Conservation (phyloP, 2,329 filamentous ascomycete genomes). For the Ophiostoma quercus region DNA sequence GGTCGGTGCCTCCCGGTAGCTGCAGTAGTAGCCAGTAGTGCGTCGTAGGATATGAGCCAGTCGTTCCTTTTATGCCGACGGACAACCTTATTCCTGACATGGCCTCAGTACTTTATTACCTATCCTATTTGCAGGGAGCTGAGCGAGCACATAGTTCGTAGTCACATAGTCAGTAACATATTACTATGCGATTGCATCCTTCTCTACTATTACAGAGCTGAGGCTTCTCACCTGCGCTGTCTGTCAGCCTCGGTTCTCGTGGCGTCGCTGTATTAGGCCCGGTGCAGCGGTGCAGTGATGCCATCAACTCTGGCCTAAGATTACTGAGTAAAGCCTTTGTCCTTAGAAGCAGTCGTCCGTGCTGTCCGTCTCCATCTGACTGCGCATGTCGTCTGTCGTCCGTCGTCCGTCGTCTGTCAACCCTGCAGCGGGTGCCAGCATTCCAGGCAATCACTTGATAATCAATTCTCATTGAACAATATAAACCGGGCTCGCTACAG, state of each 20-base stretch:
- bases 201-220: neutral
- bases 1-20: slow-evolving; percentile 3
- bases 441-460: neutral
- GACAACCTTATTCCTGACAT: neutral
- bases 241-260: slow-evolving; percentile 7
- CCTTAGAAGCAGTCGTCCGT: neutral
- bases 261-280: neutral
- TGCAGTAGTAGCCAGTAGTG: neutral
- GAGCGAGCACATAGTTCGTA: neutral
- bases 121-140: too few relatives aligned
- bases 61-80: neutral
- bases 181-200: neutral
- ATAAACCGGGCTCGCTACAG: neutral
- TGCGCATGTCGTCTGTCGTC: too few relatives aligned
- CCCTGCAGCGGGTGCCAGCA: neutral
- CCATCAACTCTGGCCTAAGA: neutral
- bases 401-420: neutral
- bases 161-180: neutral
- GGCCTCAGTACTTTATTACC: neutral
- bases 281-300: neutral
- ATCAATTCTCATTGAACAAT: too few relatives aligned
- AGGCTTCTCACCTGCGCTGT: neutral
- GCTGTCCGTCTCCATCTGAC: neutral
- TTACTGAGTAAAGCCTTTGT: neutral
- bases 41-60: neutral